phyloP scores from a whole-genome alignment of 805 yeast genomes.

The Lachancea kluyveri region DNA sequence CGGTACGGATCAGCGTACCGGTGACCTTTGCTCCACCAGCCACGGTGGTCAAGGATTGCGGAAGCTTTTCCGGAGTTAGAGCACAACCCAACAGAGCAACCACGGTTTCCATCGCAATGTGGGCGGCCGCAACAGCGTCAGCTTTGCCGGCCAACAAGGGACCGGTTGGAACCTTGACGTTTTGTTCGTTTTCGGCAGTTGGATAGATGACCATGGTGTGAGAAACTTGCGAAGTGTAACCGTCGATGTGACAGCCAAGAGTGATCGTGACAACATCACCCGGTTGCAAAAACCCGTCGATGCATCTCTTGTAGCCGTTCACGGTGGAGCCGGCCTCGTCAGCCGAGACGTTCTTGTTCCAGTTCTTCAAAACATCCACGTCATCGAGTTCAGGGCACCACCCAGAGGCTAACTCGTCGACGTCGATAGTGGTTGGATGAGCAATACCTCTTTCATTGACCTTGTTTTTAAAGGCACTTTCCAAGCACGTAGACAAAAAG shows the following conservation, averaged over 20 bases:
- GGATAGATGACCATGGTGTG: constrained; percentile 87
- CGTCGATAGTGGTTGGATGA: constrained; percentile 83
- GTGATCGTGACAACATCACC: constrained; percentile 86
- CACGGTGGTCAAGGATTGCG: constrained; percentile 46
- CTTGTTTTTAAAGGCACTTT: constrained; percentile 51
- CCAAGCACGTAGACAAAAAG: constrained; percentile 54
- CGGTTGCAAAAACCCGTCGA: constrained; percentile 32
- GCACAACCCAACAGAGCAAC: constrained; percentile 67
- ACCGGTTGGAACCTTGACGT: constrained; percentile 49
- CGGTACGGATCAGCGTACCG: constrained; percentile 61
- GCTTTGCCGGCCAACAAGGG: constrained; percentile 83
- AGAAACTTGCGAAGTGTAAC: constrained; percentile 80
- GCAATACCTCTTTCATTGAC: constrained; percentile 89
- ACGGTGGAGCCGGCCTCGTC: constrained; percentile 21
- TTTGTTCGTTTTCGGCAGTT: constrained; percentile 40
- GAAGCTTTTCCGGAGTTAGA: constrained; percentile 69
- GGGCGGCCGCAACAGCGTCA: constrained; percentile 84
- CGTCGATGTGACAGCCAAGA: constrained; percentile 91
- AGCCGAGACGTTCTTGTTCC: constrained; percentile 14
- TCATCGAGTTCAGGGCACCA: constrained; percentile 84
- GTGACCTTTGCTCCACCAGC: constrained; percentile 40
- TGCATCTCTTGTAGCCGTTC: constrained; percentile 10
- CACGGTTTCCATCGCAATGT: constrained; percentile 85
- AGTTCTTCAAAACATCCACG: constrained; percentile 30
- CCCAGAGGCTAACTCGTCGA: constrained; percentile 70